phyloP scores from a whole-genome alignment of 352 stramenopile genomes.

The Halophytophthora polymorphica region DNA sequence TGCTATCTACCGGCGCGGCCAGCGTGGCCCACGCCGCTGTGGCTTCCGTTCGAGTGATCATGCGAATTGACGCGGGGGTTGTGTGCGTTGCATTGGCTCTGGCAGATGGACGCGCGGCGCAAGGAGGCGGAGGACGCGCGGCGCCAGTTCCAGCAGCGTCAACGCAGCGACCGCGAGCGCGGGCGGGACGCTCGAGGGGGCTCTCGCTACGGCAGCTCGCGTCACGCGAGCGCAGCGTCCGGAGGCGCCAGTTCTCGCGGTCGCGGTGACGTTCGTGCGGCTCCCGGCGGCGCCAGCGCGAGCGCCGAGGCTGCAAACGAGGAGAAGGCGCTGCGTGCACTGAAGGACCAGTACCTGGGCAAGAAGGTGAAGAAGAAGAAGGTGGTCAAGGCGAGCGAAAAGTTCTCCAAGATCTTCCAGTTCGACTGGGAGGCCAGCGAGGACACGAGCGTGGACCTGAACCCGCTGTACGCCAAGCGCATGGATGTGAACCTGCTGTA shows the following conservation, averaged over 20 bases:
- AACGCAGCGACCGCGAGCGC: conserved; percentile 37
- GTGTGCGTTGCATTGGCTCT: background rate
- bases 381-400: conserved; percentile 90
- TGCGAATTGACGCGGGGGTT: background rate
- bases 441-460: conserved; percentile 89
- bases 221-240: conserved; percentile 13
- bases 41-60: conserved; percentile 1
- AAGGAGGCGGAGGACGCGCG: conserved; percentile 53
- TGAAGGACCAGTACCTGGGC: conserved; percentile 90
- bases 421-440: conserved; percentile 93
- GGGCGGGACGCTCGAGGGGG: conserved; percentile 5
- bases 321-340: conserved; percentile 70
- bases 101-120: conserved; percentile 57
- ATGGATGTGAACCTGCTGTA: conserved; percentile 90
- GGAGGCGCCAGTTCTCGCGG: conserved; percentile 1
- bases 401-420: conserved; percentile 92
- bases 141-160: conserved; percentile 60
- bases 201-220: conserved; percentile 5
- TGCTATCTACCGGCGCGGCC: background rate
- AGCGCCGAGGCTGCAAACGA: conserved; percentile 29
- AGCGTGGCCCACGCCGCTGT: background rate
- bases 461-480: conserved; percentile 89
- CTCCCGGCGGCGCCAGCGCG: conserved; percentile 11
- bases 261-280: background rate
- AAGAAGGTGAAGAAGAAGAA: conserved; percentile 87